Percentiles rank a stretch among this genome's conserved stretches.
Conservation (phyloP, 805 yeast genomes). For the Blastobotrys peoriensis region DNA sequence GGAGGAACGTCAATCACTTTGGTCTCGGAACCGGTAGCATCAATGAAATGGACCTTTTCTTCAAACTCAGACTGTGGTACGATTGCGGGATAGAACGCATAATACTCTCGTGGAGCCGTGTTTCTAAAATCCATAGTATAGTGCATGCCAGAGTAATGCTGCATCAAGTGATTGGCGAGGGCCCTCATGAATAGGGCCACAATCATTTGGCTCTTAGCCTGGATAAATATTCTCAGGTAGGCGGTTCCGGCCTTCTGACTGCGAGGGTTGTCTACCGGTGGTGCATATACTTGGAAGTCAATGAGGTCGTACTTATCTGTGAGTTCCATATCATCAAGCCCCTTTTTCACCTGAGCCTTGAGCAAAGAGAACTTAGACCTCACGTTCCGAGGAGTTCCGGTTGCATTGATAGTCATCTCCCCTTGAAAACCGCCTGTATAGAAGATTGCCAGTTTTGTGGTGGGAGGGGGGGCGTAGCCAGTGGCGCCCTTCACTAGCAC, state of each 20-base stretch:
- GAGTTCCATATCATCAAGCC: not conserved
- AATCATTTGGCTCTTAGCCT: not conserved
- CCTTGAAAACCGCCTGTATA: constrained; percentile 1
- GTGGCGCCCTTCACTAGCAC: not conserved
- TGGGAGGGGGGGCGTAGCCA: constrained; percentile 3
- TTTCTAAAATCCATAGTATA: not conserved
- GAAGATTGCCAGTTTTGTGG: constrained; percentile 3
- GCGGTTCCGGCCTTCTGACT: constrained; percentile 2
- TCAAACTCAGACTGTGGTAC: constrained; percentile 4
- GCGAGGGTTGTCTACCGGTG: constrained; percentile 1
- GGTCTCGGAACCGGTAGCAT: not conserved
- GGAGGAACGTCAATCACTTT: not conserved
- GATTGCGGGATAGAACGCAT: constrained; percentile 2
- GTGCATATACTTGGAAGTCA: not conserved
- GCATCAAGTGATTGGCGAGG: not conserved
- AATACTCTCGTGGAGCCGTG: not conserved
- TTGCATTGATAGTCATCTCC: not conserved
- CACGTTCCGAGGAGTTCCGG: constrained; percentile 4
- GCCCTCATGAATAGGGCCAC: constrained; percentile 1
- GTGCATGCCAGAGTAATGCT: constrained; percentile 3
- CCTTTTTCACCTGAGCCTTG: not conserved
- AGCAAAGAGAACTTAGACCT: not conserved
- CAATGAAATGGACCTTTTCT: not conserved
- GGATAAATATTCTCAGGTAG: not conserved
- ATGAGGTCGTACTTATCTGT: not conserved